phyloP scores from a whole-genome alignment of 2,329 filamentous ascomycete genomes.

The Penicillium sp. region DNA sequence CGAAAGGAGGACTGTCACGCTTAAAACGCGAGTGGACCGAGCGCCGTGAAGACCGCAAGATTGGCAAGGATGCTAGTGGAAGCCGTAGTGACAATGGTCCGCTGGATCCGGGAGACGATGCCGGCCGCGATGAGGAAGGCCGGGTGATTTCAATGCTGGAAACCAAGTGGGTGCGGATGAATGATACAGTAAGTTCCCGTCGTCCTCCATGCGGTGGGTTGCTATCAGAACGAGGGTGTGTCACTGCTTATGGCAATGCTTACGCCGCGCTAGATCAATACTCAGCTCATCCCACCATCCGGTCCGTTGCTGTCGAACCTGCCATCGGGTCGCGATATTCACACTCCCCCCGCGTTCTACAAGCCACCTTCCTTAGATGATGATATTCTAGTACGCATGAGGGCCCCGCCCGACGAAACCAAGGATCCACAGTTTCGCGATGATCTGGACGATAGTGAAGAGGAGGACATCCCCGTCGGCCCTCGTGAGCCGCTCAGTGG shows the following conservation, averaged over 20 bases:
- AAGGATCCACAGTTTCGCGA: constrained; percentile 33
- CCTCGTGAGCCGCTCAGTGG: constrained; percentile 30
- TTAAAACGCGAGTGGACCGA: constrained; percentile 74
- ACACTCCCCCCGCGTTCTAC: constrained; percentile 64
- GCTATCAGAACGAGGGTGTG: too few relatives aligned
- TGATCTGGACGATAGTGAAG: constrained; percentile 49
- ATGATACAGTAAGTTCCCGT: constrained; percentile 71
- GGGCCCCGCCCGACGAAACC: constrained; percentile 54
- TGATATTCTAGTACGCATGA: constrained; percentile 59
- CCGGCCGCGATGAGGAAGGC: constrained; percentile 77
- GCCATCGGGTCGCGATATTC: constrained; percentile 85
- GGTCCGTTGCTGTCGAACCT: constrained; percentile 72
- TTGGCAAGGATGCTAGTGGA: constrained; percentile 61
- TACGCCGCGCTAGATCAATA: constrained; percentile 65
- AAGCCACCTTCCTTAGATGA: constrained; percentile 63
- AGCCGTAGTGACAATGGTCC: constrained; percentile 31
- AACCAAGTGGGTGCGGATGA: constrained; percentile 85
- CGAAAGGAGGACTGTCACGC: constrained; percentile 43
- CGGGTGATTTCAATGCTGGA: constrained; percentile 83
- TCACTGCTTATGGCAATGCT: too few relatives aligned
- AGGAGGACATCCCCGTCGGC: constrained; percentile 21
- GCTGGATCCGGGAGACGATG: constrained; percentile 64
- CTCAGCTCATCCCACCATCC: constrained; percentile 70
- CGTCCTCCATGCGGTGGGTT: constrained; percentile 9
- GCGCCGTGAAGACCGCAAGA: constrained; percentile 71